Evolutionary conservation across 805 yeast genomes (phyloP).

Genomic region (Saccharomycopsis selenospora): DNA sequence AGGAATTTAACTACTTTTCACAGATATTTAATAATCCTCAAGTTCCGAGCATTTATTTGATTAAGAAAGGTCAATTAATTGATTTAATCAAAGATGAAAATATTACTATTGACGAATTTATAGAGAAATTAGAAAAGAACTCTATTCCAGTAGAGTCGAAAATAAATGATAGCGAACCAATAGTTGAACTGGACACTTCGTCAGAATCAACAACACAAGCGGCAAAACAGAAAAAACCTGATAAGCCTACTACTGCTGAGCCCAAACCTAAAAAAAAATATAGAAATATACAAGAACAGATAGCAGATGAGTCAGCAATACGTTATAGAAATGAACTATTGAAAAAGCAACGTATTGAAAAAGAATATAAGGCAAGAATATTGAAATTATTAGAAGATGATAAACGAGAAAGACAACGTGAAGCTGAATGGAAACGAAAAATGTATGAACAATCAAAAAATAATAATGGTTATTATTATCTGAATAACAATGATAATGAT

Average conservation of each 20-base stretch:
- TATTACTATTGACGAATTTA: conserved; percentile 26
- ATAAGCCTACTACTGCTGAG: conserved; percentile 8
- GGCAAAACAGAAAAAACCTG: neutral
- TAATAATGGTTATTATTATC: neutral
- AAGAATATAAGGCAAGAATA: conserved; percentile 50
- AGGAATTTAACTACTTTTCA: conserved; percentile 41
- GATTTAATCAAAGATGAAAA: conserved; percentile 34
- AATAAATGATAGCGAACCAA: conserved; percentile 5
- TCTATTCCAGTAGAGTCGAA: neutral
- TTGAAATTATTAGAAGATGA: conserved; percentile 47
- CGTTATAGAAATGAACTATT: conserved; percentile 34
- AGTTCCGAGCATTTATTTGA: conserved; percentile 51
- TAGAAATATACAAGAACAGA: conserved; percentile 33
- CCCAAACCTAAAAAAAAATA: conserved; percentile 8
- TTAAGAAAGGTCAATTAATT: conserved; percentile 41
- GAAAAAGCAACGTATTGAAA: conserved; percentile 31
- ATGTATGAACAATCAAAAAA: neutral
- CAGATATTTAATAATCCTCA: conserved; percentile 47
- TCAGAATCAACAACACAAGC: neutral
- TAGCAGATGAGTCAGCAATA: conserved; percentile 34
- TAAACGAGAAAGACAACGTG: conserved; percentile 36
- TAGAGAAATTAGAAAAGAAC: conserved; percentile 23
- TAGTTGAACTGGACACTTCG: conserved; percentile 6
- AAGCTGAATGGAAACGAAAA: conserved; percentile 7
- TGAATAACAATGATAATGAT: neutral